Conservation (phyloP, 2,329 filamentous ascomycete species). For the Thielaviopsis punctulata region DNA sequence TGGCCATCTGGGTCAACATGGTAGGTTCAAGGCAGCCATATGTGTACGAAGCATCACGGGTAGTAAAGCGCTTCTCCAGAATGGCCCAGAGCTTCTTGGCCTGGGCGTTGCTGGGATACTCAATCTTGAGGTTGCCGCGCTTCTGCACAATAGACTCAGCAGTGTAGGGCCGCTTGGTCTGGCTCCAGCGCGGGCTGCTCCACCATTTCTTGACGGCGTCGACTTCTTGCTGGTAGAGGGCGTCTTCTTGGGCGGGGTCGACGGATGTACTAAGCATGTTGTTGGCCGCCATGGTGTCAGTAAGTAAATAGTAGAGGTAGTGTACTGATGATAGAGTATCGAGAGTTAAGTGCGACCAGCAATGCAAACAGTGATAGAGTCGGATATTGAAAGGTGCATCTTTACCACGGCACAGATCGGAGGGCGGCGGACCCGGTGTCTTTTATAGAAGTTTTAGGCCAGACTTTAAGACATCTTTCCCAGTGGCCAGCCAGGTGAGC, state of each 20-base stretch:
- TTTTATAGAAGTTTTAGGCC: not conserved
- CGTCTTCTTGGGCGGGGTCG: slow-evolving; percentile 39
- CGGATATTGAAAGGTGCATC: too few species aligned
- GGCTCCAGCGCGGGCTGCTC: slow-evolving; percentile 77
- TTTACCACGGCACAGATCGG: too few species aligned
- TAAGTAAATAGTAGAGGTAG: too few species aligned
- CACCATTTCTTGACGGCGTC: slow-evolving; percentile 87
- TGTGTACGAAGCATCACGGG: slow-evolving; percentile 63
- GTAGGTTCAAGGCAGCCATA: slow-evolving; percentile 96
- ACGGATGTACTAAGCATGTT: slow-evolving; percentile 44
- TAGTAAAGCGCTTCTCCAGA: slow-evolving; percentile 72
- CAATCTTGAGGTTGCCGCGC: slow-evolving; percentile 74
- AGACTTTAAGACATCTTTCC: not conserved
- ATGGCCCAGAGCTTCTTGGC: slow-evolving; percentile 91
- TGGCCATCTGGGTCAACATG: slow-evolving; percentile 98
- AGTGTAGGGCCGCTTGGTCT: slow-evolving; percentile 83
- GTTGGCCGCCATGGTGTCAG: slow-evolving; percentile 41
- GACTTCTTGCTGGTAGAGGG: slow-evolving; percentile 68
- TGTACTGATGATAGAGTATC: too few species aligned
- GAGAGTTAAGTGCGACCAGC: too few species aligned
- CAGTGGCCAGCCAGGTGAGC: not conserved
- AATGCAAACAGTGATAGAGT: not conserved
- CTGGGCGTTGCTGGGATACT: slow-evolving; percentile 78
- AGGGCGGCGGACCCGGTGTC: too few species aligned
- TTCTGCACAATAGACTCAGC: slow-evolving; percentile 96